Percentiles rank a stretch among this genome's conserved stretches.
phyloP scores from a whole-genome alignment of 1,284 basidiomycete genomes.

The Irpex lacteus region DNA sequence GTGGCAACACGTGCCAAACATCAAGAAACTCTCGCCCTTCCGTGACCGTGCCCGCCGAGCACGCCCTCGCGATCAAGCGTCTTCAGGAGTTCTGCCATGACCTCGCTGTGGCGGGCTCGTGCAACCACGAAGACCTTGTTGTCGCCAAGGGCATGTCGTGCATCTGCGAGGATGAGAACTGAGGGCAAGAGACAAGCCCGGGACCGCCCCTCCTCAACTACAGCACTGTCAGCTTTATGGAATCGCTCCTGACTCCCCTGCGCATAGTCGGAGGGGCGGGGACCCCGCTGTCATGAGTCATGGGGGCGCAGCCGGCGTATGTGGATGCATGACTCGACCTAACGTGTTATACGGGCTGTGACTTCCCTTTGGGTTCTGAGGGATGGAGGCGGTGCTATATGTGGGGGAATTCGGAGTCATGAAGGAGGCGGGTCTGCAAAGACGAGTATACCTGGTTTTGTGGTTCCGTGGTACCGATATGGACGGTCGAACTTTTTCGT shows the following conservation, averaged over 20 bases:
- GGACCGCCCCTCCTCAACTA: background rate
- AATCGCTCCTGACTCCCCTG: background rate
- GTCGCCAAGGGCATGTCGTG: background rate
- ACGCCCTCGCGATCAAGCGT: conserved; percentile 27
- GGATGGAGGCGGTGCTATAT: background rate
- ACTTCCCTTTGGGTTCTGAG: background rate
- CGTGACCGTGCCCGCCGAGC: conserved; percentile 20
- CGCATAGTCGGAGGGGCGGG: background rate
- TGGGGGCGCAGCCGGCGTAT: background rate
- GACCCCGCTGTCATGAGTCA: background rate
- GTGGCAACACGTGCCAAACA: background rate
- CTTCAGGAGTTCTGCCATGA: conserved; percentile 33
- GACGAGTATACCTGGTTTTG: background rate
- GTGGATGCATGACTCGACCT: background rate
- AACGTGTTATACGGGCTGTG: too few relatives aligned
- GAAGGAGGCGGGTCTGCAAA: background rate
- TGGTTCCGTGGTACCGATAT: background rate
- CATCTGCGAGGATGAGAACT: background rate
- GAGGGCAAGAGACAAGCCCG: background rate
- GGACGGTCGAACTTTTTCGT: background rate
- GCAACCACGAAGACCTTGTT: conserved; percentile 1
- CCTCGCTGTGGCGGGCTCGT: conserved; percentile 22
- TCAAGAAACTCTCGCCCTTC: conserved; percentile 3
- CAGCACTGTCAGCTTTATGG: background rate
- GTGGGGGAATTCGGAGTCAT: background rate